phyloP scores from a whole-genome alignment of 345 rosid species.

The Gynandropsis gynandra region DNA sequence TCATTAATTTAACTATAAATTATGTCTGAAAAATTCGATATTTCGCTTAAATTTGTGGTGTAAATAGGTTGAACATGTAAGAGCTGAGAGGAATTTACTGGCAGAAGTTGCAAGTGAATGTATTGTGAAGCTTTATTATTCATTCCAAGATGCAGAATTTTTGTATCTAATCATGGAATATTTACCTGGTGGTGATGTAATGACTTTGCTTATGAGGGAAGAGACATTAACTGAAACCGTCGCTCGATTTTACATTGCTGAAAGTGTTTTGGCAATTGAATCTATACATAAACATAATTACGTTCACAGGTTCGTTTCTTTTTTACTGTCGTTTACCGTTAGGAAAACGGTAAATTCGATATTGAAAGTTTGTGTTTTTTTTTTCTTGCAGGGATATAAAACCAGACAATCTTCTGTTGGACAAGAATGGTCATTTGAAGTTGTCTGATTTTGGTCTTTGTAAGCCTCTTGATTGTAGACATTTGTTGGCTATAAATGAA shows the following conservation, averaged over 20 bases:
- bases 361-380: conserved; percentile 16
- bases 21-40: too few relatives aligned
- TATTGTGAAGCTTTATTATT: conserved; percentile 86
- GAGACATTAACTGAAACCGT: conserved; percentile 91
- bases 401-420: conserved; percentile 90
- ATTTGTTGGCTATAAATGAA: conserved; percentile 61
- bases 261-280: conserved; percentile 85
- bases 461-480: conserved; percentile 86
- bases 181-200: conserved; percentile 91
- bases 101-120: conserved; percentile 89
- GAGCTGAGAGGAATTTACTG: conserved; percentile 90
- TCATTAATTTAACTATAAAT: neutral
- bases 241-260: conserved; percentile 85
- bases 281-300: conserved; percentile 88
- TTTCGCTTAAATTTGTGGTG: neutral
- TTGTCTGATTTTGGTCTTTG: conserved; percentile 98
- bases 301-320: conserved; percentile 65
- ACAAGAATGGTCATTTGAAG: conserved; percentile 85
- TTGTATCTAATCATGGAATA: conserved; percentile 90
- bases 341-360: neutral
- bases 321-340: neutral
- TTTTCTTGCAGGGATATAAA: conserved; percentile 93
- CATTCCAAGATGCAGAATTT: conserved; percentile 80
- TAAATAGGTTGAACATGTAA: conserved; percentile 81
- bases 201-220: conserved; percentile 89